These are phyloP conservation scores for Fusarium drepaniforme DNA, from an alignment of 2,329 filamentous ascomycete species.

Conservation along the genomic window DNA sequence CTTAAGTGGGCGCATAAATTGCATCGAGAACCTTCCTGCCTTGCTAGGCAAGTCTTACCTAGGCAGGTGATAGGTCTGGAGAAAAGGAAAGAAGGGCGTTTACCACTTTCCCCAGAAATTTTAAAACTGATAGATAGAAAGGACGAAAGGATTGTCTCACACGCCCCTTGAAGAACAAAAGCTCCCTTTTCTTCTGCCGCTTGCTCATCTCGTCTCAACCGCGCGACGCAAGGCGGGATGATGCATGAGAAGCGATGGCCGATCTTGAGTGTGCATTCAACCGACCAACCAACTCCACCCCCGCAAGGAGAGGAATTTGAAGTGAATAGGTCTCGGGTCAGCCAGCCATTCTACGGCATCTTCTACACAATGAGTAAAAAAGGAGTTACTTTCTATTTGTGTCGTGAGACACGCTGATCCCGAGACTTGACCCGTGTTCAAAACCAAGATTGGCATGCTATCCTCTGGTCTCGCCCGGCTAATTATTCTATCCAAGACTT, in stretches of 20 bases:
- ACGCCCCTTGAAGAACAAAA: neutral
- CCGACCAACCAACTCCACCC: neutral
- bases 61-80: neutral
- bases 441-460: neutral
- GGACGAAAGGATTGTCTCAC: neutral
- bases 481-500: neutral
- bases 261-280: slow-evolving; percentile 15
- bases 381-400: neutral
- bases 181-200: slow-evolving; percentile 2
- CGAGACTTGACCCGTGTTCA: slow-evolving; percentile 2
- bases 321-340: slow-evolving; percentile 9
- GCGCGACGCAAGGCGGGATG: neutral
- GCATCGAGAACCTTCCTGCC: neutral
- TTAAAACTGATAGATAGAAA: neutral
- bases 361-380: neutral
- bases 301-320: neutral
- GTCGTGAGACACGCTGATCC: slow-evolving; percentile 8
- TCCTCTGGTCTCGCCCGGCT: slow-evolving; percentile 3
- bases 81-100: neutral
- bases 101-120: slow-evolving; percentile 5
- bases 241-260: slow-evolving; percentile 5
- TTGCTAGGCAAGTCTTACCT: neutral
- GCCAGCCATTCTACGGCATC: neutral
- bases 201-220: slow-evolving; percentile 10
- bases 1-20: slow-evolving; percentile 1